Base-by-base conservation (phyloP, 2,329 filamentous ascomycete species). In the Didymosphaeria variabile region DNA sequence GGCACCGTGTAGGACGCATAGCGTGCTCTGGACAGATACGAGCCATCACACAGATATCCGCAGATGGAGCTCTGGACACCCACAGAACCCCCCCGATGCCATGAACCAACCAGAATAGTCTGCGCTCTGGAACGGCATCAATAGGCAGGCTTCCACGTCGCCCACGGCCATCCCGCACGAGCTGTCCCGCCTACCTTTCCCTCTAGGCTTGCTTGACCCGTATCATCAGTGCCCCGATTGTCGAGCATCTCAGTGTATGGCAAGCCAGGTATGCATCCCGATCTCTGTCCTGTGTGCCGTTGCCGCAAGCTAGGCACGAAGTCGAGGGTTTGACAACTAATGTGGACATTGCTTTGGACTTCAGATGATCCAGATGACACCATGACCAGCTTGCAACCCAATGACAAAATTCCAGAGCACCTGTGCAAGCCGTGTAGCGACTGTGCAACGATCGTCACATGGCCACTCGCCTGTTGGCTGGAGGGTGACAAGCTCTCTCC, bases 351-450 rank as follows among this genome's bases (percentile, higher is more conserved):
- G 38, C 26, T 19, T 40, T 19, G 17, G 13, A 40, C 17, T 8
- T 8, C 17, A 9, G 38, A 38, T 26, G 23, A 26, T 23, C 4
- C 3, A 34, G 15, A 40, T n/a, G 29, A 31, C n/a, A 36, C 38
- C 10, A 40, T 29, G 23, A n/a, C 19, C 21, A 9, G 13, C 36
- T 53, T 53, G 50, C n/a, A 26, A 53, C 34, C 23, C 32, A 23
- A 38, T 23, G 49, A 38, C 42, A 9, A 23, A 23, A 45, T 12
- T 13, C 42, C 42, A 19, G 19, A 19, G 42, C 19, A 8, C 29
- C 34, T 15, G 17, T 34, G 29, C 47, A 50, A 50, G 47, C 29
- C 21, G 50, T 53, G 50, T 53, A 53, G 34, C 50, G 17, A 29
- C 17, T 53, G 50, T 53, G 23, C 34, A 29, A 53, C 50, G 19